Conservation (phyloP, 1,284 basidiomycete species). For the Cutaneotrichosporon cavernicola region DNA sequence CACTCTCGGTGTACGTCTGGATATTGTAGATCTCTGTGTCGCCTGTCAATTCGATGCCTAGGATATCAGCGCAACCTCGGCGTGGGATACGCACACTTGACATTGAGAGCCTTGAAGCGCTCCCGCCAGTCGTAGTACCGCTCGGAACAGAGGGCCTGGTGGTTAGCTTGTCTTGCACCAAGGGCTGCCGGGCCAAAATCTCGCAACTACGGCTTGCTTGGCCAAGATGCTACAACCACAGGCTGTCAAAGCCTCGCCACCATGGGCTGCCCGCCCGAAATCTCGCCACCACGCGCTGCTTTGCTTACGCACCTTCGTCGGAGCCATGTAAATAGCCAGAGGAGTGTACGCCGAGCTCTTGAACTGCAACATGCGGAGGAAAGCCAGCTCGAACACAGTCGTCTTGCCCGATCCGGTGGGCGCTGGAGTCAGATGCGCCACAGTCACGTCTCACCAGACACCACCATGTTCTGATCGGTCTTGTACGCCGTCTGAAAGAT, state of each 20-base stretch:
- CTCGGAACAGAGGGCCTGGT: conserved; percentile 82
- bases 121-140: conserved; percentile 76
- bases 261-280: too few relatives aligned
- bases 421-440: conserved; percentile 57
- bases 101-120: conserved; percentile 71
- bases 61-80: conserved; percentile 10
- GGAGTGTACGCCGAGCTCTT: conserved; percentile 55
- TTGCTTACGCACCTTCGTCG: conserved; percentile 68
- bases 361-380: conserved; percentile 71
- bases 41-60: conserved; percentile 87
- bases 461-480: conserved; percentile 72
- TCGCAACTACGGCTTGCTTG: too few relatives aligned
- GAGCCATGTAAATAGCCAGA: conserved; percentile 84
- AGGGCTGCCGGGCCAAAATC: too few relatives aligned
- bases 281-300: too few relatives aligned
- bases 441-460: conserved; percentile 62
- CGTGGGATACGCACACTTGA: conserved; percentile 62
- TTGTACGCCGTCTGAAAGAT: conserved; percentile 56
- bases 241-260: too few relatives aligned
- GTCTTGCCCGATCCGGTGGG: conserved; percentile 93
- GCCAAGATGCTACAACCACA: too few relatives aligned
- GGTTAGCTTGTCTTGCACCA: background rate
- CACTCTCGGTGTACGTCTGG: conserved; percentile 63
- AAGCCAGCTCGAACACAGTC: conserved; percentile 85
- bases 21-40: conserved; percentile 64